Evolutionary conservation across 306 rosid species (phyloP).

Genomic region (Pueraria montana): DNA sequence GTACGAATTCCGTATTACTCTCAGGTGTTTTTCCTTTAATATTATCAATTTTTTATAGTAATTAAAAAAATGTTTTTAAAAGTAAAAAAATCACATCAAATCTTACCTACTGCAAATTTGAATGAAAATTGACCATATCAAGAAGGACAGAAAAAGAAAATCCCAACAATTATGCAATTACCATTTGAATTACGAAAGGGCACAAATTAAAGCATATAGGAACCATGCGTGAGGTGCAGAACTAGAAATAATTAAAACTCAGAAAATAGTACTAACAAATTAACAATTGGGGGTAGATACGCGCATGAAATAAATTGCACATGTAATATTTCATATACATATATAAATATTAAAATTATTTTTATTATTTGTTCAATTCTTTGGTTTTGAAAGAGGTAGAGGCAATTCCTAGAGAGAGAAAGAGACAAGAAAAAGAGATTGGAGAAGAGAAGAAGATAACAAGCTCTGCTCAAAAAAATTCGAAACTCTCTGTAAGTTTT

Average conservation of each 20-base stretch:
- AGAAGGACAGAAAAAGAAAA: background rate
- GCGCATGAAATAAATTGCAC: background rate
- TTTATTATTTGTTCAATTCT: background rate
- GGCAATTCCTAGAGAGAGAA: conserved; percentile 61
- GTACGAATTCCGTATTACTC: background rate
- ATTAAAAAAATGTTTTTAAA: background rate
- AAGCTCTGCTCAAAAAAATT: conserved; percentile 47
- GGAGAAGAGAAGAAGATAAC: conserved; percentile 44
- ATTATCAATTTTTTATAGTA: background rate
- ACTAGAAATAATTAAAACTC: background rate
- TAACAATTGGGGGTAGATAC: background rate
- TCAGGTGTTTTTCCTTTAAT: background rate
- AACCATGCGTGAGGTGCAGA: background rate
- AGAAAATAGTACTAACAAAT: background rate
- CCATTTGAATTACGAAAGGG: background rate
- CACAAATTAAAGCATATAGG: background rate
- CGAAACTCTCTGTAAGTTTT: conserved; percentile 38
- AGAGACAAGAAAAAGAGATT: conserved; percentile 11
- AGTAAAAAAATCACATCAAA: background rate
- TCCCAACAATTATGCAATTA: background rate
- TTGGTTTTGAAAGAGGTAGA: conserved; percentile 68
- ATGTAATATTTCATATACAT: background rate
- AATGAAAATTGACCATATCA: background rate
- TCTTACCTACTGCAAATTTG: background rate
- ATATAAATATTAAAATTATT: background rate